Evolutionary conservation across 2,329 filamentous ascomycete species (phyloP), one percentile per base, ranked within the genome.

Genomic region (Penicillium hordei): DNA sequence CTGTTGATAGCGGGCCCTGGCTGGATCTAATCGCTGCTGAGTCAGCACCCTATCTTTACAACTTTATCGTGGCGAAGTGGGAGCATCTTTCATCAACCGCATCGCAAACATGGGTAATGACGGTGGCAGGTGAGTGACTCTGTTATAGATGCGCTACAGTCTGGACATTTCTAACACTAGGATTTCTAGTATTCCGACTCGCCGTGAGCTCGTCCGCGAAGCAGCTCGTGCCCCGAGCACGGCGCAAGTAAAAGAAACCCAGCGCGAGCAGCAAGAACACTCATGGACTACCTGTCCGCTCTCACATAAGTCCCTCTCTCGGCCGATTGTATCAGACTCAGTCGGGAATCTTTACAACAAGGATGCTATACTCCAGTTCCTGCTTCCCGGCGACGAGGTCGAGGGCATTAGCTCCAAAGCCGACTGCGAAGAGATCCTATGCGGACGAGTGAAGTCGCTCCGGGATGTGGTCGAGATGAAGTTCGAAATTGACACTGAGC

Each of bases 161-260:
- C 19, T 19, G 13, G 8, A 17, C 15, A 3, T n/a, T 17, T 45
- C 21, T 25, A 21, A 57, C 64, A 58, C 13, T 59, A 48, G 4
- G 9, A 36, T 48, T 48, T 44, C 25, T 49, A 86, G 91, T 66
- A 99, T 99, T 66, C 94, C 94, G 5, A 97, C 89, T 62, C 90
- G 95, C 33, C 89, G 92, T 70, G 95, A 99, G 76, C 90, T 99
- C 45, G 94, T 99, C 74, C 96, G 96, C 77, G 89, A 93, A 75
- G 91, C 93, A 29, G 91, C 93, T 42, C 89, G 91, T 68, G 84
- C 87, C 51, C 90, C 89, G 23, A 95, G 90, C 34, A 84, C 91
- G 29, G 88, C 90, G 46, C 89, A 97, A 79, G 79, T 96, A 57
- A 97, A 97, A 78, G 92, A 94, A 63, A 89, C 89, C 9, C 89